A percentile compares a stretch with the other conserved stretches of the same genome.
These are phyloP conservation scores for Scedosporium minutisporum DNA, from an alignment of 2,329 filamentous ascomycete species.

Conservation along the genomic window DNA sequence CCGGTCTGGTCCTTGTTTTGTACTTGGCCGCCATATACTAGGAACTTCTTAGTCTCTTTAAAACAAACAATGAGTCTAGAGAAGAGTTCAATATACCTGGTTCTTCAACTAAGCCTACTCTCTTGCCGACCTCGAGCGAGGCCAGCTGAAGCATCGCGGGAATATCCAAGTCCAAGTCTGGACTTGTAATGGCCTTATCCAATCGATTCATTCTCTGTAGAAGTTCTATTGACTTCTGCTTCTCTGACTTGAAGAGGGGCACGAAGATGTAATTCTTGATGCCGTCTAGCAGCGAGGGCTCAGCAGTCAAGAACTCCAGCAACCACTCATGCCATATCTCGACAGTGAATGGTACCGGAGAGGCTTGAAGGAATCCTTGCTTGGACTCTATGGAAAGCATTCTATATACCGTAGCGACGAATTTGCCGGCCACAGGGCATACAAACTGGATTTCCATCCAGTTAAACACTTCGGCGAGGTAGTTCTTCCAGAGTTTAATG, in stretches of 20 bases:
- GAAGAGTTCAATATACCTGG: constrained; percentile 35
- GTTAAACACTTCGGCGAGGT: constrained; percentile 38
- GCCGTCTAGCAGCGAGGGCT: constrained; percentile 46
- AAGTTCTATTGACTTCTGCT: constrained; percentile 42
- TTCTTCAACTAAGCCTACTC: constrained; percentile 59
- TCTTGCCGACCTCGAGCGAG: constrained; percentile 62
- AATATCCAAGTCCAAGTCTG: constrained; percentile 35
- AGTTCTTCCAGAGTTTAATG: constrained; percentile 39
- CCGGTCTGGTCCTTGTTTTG: constrained; percentile 9
- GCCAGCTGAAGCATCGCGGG: constrained; percentile 53
- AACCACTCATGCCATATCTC: constrained; percentile 48
- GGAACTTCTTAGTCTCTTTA: constrained; percentile 1
- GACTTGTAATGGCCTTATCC: constrained; percentile 34
- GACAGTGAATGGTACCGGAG: constrained; percentile 21
- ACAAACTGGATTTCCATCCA: constrained; percentile 50
- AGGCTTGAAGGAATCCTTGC: constrained; percentile 9
- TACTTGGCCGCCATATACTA: constrained; percentile 8
- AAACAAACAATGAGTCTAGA: constrained; percentile 6
- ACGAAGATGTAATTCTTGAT: constrained; percentile 57
- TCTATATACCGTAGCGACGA: constrained; percentile 48
- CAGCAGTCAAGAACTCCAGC: constrained; percentile 34
- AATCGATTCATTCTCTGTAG: constrained; percentile 47
- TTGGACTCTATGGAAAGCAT: constrained; percentile 27
- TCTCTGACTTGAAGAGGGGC: constrained; percentile 51
- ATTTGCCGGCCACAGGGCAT: constrained; percentile 50